Evolutionary conservation across 2,329 filamentous ascomycete genomes (phyloP), one percentile per base, ranked within the genome.

Genomic region (Xylariaceae sp.): DNA sequence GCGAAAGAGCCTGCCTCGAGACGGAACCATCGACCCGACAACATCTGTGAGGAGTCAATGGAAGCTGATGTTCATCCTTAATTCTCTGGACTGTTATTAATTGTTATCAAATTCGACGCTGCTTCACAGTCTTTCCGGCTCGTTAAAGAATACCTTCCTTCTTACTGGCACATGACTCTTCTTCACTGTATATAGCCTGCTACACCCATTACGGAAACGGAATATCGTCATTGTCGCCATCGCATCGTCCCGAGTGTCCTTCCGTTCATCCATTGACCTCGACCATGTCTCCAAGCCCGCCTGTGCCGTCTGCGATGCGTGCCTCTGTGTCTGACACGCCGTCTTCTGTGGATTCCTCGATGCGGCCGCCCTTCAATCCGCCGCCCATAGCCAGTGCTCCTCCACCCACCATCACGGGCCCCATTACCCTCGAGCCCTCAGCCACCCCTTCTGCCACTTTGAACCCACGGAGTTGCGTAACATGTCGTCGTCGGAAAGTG

Each of bases 401-500:
- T 11, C 62, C 58, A 53, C 52, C 64, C 9, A 66, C 68, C 53
- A 61, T 65, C 2, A 64, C 67, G 9, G 71, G 70, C 1, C 67
- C 69, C 1, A 72, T 71, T 23, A 69, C 70, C 1, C 69, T 73
- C 56, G 69, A 71, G 42, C 71, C 71, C 13, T 69, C 63, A 52
- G 63, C 67, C 30, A 68, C 69, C 2, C 71, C 71, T 4, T 71
- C 71, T 3, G 66, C 67, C 4, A 59, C 65, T 18, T 61, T 73
- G 11, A 73, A 73, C 35, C 71, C 72, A 7, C 66, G 72, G 48
- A 78, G 76, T 30, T 82, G 80, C 64, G 76, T 82, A 13, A 82
- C 79, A 34, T 83, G 80, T 67, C 72, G 81, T 2, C 74, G 76
- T 51, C 75, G 83, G 50, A 86, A 86, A 69, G 88, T 92, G 57